Conservation (phyloP, 371 early-diverging fungal genomes). For the Sporodiniella umbellata region DNA sequence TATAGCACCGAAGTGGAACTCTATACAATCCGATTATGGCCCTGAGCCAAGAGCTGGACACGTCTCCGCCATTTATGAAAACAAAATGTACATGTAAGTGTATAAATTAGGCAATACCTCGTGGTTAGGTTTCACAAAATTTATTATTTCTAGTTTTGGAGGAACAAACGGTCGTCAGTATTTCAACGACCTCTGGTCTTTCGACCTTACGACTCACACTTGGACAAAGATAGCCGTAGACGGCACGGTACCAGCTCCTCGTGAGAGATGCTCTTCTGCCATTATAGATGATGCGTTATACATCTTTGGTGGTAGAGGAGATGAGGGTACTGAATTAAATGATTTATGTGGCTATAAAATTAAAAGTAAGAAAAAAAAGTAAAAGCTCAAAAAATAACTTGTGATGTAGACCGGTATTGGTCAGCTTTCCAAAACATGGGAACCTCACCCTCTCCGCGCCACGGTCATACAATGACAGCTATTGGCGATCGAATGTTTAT, state of each 20-base stretch:
- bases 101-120: conserved; percentile 9
- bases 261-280: conserved; percentile 63
- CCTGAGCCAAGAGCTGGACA: conserved; percentile 64
- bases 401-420: conserved; percentile 43
- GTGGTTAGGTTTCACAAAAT: conserved; percentile 15
- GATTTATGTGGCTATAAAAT: conserved; percentile 77
- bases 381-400: background rate
- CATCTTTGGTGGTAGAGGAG: conserved; percentile 69
- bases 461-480: conserved; percentile 60
- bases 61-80: conserved; percentile 51
- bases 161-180: conserved; percentile 66
- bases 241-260: conserved; percentile 63
- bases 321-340: conserved; percentile 56
- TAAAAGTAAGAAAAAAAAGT: conserved; percentile 43
- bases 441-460: conserved; percentile 63
- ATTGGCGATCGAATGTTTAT: conserved; percentile 62
- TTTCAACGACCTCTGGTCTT: conserved; percentile 79
- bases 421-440: conserved; percentile 73
- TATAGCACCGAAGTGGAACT: background rate
- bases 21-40: conserved; percentile 4
- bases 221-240: conserved; percentile 64
- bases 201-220: conserved; percentile 48
- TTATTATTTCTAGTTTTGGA: conserved; percentile 55
- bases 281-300: conserved; percentile 74
- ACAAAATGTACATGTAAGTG: conserved; percentile 63